Evolutionary conservation across 805 yeast genomes (phyloP).

Genomic region (Candida verbasci): DNA sequence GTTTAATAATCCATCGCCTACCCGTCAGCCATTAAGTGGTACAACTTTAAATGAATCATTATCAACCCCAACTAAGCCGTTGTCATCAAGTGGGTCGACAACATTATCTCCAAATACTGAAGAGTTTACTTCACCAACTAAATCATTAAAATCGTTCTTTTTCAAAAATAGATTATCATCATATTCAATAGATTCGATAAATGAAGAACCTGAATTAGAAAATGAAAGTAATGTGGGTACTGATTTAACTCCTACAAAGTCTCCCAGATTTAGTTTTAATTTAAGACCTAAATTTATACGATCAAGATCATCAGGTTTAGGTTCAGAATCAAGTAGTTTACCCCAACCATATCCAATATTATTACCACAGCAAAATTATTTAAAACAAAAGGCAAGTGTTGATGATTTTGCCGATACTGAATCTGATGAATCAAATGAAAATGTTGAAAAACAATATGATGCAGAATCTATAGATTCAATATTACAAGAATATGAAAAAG

Average conservation of each 20-base stretch:
- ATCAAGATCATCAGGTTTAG: constrained; percentile 15
- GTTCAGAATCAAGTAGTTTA: constrained; percentile 4
- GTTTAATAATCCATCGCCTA: background rate
- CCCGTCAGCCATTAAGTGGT: background rate
- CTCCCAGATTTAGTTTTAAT: constrained; percentile 8
- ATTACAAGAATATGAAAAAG: constrained; percentile 21
- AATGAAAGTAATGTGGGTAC: background rate
- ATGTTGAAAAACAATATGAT: constrained; percentile 11
- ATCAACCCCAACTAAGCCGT: constrained; percentile 4
- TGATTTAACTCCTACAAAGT: constrained; percentile 7
- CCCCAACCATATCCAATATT: constrained; percentile 2
- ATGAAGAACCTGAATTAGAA: constrained; percentile 17
- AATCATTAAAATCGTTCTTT: constrained; percentile 18
- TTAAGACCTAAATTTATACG: constrained; percentile 19
- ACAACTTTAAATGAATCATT: constrained; percentile 1
- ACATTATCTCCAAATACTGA: background rate
- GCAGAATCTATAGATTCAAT: constrained; percentile 23
- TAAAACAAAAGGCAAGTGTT: constrained; percentile 16
- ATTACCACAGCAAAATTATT: background rate
- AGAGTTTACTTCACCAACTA: constrained; percentile 22
- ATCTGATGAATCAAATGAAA: constrained; percentile 12
- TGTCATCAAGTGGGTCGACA: background rate
- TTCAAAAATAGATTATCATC: constrained; percentile 20
- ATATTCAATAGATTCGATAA: constrained; percentile 20
- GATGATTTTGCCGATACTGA: constrained; percentile 39